These are phyloP conservation scores for Psidium friedrichsthalianum DNA, from an alignment of 345 rosid species.

Conservation along the genomic window DNA sequence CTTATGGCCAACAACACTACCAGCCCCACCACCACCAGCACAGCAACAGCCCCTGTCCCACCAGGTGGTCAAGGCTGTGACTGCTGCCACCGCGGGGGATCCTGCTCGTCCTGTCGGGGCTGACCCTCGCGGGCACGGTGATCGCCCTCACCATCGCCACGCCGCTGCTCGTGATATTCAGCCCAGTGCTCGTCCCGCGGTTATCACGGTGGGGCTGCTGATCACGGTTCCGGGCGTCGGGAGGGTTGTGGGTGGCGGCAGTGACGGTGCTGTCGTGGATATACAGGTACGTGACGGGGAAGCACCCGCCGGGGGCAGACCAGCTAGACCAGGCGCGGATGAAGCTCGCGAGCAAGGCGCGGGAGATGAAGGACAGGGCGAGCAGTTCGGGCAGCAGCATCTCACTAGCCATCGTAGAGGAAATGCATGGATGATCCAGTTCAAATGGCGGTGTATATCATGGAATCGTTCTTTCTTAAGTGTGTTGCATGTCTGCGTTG, in stretches of 20 bases:
- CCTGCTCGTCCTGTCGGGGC: constrained; percentile 61
- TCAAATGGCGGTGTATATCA: neutral
- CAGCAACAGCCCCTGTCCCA: constrained; percentile 26
- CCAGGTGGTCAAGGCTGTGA: constrained; percentile 69
- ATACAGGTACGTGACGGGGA: constrained; percentile 76
- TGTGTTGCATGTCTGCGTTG: neutral
- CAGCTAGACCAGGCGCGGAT: constrained; percentile 54
- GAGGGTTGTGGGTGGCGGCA: constrained; percentile 76
- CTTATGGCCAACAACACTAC: neutral
- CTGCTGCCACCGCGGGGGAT: constrained; percentile 79
- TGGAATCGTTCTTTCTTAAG: neutral
- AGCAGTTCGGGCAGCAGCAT: constrained; percentile 45
- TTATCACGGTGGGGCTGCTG: constrained; percentile 34
- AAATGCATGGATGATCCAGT: neutral
- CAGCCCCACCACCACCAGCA: neutral
- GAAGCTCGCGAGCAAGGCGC: constrained; percentile 57
- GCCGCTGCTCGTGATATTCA: constrained; percentile 74
- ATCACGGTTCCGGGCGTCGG: constrained; percentile 60
- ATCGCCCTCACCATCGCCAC: constrained; percentile 68
- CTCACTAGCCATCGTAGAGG: neutral
- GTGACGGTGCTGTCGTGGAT: constrained; percentile 74
- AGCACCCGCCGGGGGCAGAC: constrained; percentile 56
- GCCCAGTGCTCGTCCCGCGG: constrained; percentile 77
- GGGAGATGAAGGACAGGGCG: constrained; percentile 68
- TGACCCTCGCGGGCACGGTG: constrained; percentile 61